Evolutionary conservation across 805 yeast species (phyloP), one percentile per base, ranked within the genome.

Genomic region (Wickerhamiella kazuoi): DNA sequence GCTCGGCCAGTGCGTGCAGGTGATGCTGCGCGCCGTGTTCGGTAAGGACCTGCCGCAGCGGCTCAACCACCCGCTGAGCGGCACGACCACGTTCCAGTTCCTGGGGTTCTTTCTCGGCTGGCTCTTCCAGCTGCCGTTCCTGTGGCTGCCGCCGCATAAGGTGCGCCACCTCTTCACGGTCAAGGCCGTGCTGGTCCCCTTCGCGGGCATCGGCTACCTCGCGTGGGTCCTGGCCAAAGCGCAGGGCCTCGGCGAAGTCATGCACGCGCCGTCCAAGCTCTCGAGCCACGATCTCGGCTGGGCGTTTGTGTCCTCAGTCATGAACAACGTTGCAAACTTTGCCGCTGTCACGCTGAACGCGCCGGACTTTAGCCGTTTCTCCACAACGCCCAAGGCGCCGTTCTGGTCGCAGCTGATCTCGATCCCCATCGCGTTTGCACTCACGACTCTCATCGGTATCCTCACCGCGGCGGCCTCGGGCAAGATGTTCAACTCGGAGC

Each of bases 301-400:
- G 94, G 81, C 79, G 1, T 81, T 80, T 50, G 68, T 81, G 38
- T 67, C 67, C 47, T 70, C 86, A 1, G 64, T 74, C 18, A 79
- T 83, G 90, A 76, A 74, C 56, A 67, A 82, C n/a, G 61, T 82
- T 45, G 80, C 87, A 26, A 81, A 81, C 59, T 82, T 81, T 53
- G 87, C 93, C 3, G 78, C 93, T 14, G 65, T 82, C 53, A 77
- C 82, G 52, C 71, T 78, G 36, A 82, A 82, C 60, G 79, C 86
- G 17, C 90, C 93, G 1, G 94, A 82, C 63, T 81, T 82, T 57
- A 68, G 90, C 20, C 71, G 94, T 58, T 76, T 80, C 60, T 77
- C 93, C 14, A 69, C 65, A 46, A 74, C 72, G 18, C 64, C 68
- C 38, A 56, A 50, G 33, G 63, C 74, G 16, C 26, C 41, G 15